Evolutionary conservation across 371 early-diverging fungal species (phyloP), one percentile per base, ranked within the genome.

Genomic region (Syncephalastrum contaminatum): DNA sequence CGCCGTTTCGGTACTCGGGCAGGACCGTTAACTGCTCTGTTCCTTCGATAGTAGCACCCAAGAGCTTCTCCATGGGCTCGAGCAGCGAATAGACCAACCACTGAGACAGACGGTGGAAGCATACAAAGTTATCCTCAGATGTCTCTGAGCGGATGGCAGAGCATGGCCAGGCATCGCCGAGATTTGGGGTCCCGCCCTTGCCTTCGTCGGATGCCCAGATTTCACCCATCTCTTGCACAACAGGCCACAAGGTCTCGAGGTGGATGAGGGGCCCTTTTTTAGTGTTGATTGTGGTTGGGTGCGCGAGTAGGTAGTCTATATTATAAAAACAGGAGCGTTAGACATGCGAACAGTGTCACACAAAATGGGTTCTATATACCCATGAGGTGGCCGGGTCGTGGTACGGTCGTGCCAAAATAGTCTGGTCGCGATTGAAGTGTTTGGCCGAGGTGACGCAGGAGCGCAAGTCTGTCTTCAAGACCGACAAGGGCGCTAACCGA

Each of bases 51-150:
- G 63, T 77, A 22, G 92, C 73, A 24, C 78, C 78, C 18, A 86
- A 62, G 24, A 89, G 60, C 42, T 77, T 82, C 48, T 81, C 80
- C 53, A 95, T 72, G 1, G 92, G 91, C 50, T 95, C 97, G 68
- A 94, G 84, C 45, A 95, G 72, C 0, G 94, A 93, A 70, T 94
- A 95, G 20, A 92, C 88, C 42, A 96, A 83, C 97, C 97, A 96
- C 69, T 95, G 94, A 4, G 93, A 89, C 48, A 96, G 77, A 54
- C 93, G 94, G 70, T 96, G 95, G 74, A 95, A 95, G 12, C 91
- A 70, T 7, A 94, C 87, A 39, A 83, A 70, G 25, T 75, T 70
- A 4, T 68, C 72, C 12, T 52, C 52, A 8, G 57, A 55, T 14
- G 51, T 30, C 30, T 43, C 44, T 10, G 22, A 51, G 15, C 50